phyloP scores from a whole-genome alignment of 768 basidiomycete genomes.

The Kockovaella imperatae region DNA sequence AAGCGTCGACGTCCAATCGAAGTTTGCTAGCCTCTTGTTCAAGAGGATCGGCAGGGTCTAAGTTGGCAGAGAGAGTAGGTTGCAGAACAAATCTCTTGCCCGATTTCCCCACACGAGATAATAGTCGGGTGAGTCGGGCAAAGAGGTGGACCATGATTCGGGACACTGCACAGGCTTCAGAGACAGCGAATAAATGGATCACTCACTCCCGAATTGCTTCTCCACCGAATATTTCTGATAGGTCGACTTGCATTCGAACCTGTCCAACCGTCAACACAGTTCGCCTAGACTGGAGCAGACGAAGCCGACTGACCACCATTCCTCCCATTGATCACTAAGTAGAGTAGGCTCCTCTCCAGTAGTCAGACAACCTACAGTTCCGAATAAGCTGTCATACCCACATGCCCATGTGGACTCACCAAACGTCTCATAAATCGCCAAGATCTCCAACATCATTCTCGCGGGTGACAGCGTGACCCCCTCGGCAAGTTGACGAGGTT shows the following conservation, averaged over 20 bases:
- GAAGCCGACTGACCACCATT: constrained; percentile 45
- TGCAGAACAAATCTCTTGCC: no score
- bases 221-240: constrained; percentile 49
- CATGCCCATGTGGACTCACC: constrained; percentile 25
- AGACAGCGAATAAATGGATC: not conserved
- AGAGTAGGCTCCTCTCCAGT: constrained; percentile 45
- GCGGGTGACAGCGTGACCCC: constrained; percentile 44
- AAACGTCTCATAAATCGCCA: constrained; percentile 49
- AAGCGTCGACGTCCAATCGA: constrained; percentile 32
- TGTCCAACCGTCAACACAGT: not conserved
- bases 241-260: constrained; percentile 42
- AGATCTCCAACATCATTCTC: constrained; percentile 48
- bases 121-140: constrained; percentile 25
- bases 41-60: constrained; percentile 9
- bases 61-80: no score
- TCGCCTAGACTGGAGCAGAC: not conserved
- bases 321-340: constrained; percentile 43
- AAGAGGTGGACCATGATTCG: constrained; percentile 40
- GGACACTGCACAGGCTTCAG: constrained; percentile 23
- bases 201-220: constrained; percentile 49
- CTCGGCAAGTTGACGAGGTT: constrained; percentile 26
- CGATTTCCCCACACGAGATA: constrained; percentile 19
- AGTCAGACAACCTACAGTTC: constrained; percentile 45
- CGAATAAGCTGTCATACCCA: constrained; percentile 6
- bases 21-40: constrained; percentile 24